A percentile compares a stretch with the other conserved stretches of the same genome.
phyloP scores from a whole-genome alignment of 805 yeast genomes.

The Yarrowia deformans region DNA sequence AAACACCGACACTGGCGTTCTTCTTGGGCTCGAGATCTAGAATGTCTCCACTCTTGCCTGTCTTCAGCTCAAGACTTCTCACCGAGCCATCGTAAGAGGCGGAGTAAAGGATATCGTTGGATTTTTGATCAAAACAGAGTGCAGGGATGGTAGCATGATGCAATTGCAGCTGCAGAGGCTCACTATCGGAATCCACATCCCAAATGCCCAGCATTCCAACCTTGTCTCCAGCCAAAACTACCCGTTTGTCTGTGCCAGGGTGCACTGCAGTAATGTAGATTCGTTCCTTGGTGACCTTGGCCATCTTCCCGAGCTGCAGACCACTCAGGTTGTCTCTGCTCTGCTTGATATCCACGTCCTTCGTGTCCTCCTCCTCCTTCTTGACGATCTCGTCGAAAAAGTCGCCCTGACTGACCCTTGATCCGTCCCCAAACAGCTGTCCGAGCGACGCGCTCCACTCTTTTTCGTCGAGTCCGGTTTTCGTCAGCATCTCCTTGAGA shows the following conservation, averaged over 20 bases:
- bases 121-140: conserved; percentile 60
- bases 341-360: conserved; percentile 55
- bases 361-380: conserved; percentile 52
- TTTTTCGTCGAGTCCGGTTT: conserved; percentile 48
- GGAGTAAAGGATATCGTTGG: conserved; percentile 65
- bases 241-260: conserved; percentile 66
- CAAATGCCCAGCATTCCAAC: conserved; percentile 87
- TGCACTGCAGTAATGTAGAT: conserved; percentile 79
- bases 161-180: conserved; percentile 64
- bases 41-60: conserved; percentile 65
- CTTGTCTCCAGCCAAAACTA: conserved; percentile 87
- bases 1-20: conserved; percentile 62
- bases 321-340: conserved; percentile 63
- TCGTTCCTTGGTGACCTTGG: conserved; percentile 70
- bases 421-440: conserved; percentile 45
- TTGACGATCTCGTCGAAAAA: conserved; percentile 47
- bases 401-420: conserved; percentile 50
- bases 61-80: conserved; percentile 70
- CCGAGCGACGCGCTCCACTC: conserved; percentile 52
- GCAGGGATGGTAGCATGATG: conserved; percentile 79
- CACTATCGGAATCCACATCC: conserved; percentile 63
- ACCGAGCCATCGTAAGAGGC: conserved; percentile 90
- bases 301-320: conserved; percentile 60
- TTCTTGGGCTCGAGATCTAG: conserved; percentile 58
- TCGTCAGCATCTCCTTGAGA: conserved; percentile 46